A percentile compares a stretch with the other conserved stretches of the same genome.
Conservation (phyloP, 768 basidiomycete genomes). For the Cubamyces lactineus region DNA sequence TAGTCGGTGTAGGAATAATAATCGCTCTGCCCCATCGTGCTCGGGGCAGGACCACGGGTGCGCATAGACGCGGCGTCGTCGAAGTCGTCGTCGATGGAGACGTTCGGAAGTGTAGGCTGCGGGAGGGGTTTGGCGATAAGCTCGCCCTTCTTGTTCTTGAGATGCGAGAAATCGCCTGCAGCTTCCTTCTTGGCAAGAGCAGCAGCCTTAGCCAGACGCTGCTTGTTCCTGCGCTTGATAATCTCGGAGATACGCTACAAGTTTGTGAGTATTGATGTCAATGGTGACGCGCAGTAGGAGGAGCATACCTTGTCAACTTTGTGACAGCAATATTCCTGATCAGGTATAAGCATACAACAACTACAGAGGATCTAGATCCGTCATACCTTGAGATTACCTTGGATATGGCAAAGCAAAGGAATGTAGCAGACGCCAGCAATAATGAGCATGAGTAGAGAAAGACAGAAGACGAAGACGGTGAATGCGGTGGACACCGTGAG, state of each 20-base stretch:
- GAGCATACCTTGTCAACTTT: slow-evolving; percentile 90
- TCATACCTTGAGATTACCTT: slow-evolving; percentile 91
- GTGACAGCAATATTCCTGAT: slow-evolving; percentile 95
- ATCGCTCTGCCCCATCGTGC: slow-evolving; percentile 54
- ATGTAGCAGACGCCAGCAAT: slow-evolving; percentile 88
- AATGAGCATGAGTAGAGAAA: slow-evolving; percentile 80
- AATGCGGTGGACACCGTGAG: slow-evolving; percentile 89
- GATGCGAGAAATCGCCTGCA: slow-evolving; percentile 84
- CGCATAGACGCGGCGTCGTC: slow-evolving; percentile 58
- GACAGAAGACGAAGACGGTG: slow-evolving; percentile 85
- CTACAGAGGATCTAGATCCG: neutral
- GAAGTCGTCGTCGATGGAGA: slow-evolving; percentile 80
- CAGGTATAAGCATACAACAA: slow-evolving; percentile 12
- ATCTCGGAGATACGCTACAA: slow-evolving; percentile 86
- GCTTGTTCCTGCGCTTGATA: slow-evolving; percentile 88
- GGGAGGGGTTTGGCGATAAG: slow-evolving; percentile 78
- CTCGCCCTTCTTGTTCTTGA: slow-evolving; percentile 93
- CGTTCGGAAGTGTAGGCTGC: slow-evolving; percentile 92
- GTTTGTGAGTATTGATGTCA: slow-evolving; percentile 16
- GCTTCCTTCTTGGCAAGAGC: slow-evolving; percentile 91
- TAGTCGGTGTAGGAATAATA: slow-evolving; percentile 53
- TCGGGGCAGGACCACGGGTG: slow-evolving; percentile 58
- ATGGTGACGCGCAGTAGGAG: slow-evolving; percentile 5
- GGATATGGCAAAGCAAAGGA: slow-evolving; percentile 94
- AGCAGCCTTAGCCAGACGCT: slow-evolving; percentile 79